Conservation (phyloP, 1,284 basidiomycete species). For the Cryptococcus sp. region DNA sequence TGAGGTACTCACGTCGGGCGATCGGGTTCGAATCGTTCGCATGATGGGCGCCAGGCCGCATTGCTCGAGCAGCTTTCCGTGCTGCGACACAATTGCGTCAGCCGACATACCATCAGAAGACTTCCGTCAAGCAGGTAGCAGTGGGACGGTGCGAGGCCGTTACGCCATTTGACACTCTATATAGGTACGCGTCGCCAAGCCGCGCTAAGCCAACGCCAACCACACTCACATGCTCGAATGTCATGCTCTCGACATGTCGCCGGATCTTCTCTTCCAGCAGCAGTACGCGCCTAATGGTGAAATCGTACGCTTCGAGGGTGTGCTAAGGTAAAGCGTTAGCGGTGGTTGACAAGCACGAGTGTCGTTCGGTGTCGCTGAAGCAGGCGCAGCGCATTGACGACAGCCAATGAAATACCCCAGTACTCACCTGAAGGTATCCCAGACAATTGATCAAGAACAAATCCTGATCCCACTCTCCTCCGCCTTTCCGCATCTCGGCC, state of each 20-base stretch:
- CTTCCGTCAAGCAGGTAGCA: not conserved
- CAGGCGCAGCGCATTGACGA: too few species aligned
- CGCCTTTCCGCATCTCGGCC: constrained; percentile 63
- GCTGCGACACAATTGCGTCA: constrained; percentile 56
- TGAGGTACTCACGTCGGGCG: constrained; percentile 58
- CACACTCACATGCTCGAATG: constrained; percentile 74
- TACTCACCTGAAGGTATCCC: constrained; percentile 69
- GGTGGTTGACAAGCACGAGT: too few species aligned
- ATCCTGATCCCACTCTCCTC: constrained; percentile 69
- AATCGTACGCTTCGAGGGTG: constrained; percentile 70
- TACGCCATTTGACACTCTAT: too few species aligned
- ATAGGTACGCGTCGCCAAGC: not conserved
- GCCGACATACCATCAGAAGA: not conserved
- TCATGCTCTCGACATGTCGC: constrained; percentile 65
- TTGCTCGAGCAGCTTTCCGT: constrained; percentile 68
- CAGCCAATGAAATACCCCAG: not conserved
- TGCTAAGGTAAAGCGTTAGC: constrained; percentile 54
- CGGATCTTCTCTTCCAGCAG: constrained; percentile 67
- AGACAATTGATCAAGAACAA: constrained; percentile 84
- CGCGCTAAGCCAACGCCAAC: not conserved
- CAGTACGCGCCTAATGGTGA: constrained; percentile 66
- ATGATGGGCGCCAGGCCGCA: constrained; percentile 71
- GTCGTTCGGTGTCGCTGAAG: too few species aligned
- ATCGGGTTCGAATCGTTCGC: constrained; percentile 61
- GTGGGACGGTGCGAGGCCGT: too few species aligned